These are phyloP conservation scores for Triticum dicoccoides DNA, from an alignment of 176 grass and related monocot genomes.

Conservation along the genomic window DNA sequence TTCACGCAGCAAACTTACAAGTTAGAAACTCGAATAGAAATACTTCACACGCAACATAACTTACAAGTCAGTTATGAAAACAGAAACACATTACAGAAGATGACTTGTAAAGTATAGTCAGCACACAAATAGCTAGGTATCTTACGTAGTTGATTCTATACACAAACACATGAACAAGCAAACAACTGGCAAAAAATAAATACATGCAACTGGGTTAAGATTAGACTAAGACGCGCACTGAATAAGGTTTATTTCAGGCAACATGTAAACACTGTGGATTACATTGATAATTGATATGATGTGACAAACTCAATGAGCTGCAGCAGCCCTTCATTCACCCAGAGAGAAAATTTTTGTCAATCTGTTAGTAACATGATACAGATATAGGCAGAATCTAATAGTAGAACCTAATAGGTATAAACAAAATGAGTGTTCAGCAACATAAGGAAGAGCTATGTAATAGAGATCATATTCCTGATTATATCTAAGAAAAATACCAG, in stretches of 20 bases:
- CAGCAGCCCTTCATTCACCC: not conserved
- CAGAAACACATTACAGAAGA: not conserved
- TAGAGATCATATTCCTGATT: too few species aligned
- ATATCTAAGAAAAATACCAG: too few species aligned
- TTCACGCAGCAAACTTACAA: too few species aligned
- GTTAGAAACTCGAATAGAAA: not conserved
- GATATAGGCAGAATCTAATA: not conserved
- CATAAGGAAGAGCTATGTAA: too few species aligned
- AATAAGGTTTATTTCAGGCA: not conserved
- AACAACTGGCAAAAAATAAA: not conserved
- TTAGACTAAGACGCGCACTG: not conserved
- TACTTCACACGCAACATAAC: not conserved
- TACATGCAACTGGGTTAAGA: not conserved
- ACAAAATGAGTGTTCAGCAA: not conserved
- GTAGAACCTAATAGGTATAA: not conserved
- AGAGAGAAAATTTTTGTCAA: not conserved
- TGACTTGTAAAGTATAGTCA: not conserved
- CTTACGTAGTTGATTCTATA: not conserved
- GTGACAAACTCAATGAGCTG: not conserved
- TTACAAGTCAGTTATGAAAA: not conserved
- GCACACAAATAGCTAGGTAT: not conserved
- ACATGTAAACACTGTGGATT: not conserved
- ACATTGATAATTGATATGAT: not conserved
- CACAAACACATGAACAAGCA: not conserved
- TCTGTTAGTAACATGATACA: not conserved